Evolutionary conservation across 441 rosid species (phyloP).

Genomic region (Macaranga tanarius): DNA sequence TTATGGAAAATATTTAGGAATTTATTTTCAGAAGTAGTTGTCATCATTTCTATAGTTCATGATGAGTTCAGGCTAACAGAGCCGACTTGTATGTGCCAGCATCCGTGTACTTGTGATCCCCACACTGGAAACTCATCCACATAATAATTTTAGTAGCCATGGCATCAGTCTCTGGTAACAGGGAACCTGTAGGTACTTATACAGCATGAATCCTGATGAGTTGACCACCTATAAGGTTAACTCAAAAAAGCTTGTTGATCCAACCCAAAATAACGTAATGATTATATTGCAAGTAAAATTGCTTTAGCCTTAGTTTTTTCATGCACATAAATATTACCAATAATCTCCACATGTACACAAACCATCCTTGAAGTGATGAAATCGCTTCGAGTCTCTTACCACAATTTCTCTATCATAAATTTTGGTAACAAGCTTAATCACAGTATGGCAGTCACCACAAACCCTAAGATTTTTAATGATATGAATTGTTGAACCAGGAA

Average conservation of each 20-base stretch:
- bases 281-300: neutral
- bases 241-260: neutral
- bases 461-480: constrained; percentile 83
- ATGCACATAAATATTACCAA: constrained; percentile 42
- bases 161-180: no score
- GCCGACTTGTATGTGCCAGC: no score
- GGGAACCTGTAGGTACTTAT: no score
- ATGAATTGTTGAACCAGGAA: constrained; percentile 55
- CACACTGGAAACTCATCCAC: neutral
- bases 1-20: neutral
- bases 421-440: constrained; percentile 69
- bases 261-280: neutral
- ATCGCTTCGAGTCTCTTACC: constrained; percentile 70
- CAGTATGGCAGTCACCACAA: constrained; percentile 73
- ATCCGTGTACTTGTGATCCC: no score
- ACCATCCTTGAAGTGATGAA: constrained; percentile 79
- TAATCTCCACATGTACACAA: constrained; percentile 75
- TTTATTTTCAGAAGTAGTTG: neutral
- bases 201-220: no score
- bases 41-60: neutral
- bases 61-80: no score
- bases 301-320: neutral
- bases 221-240: no score
- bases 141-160: no score
- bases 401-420: constrained; percentile 51